Base-by-base conservation (phyloP, 331 rosid species). In the Malus hybrid region DNA sequence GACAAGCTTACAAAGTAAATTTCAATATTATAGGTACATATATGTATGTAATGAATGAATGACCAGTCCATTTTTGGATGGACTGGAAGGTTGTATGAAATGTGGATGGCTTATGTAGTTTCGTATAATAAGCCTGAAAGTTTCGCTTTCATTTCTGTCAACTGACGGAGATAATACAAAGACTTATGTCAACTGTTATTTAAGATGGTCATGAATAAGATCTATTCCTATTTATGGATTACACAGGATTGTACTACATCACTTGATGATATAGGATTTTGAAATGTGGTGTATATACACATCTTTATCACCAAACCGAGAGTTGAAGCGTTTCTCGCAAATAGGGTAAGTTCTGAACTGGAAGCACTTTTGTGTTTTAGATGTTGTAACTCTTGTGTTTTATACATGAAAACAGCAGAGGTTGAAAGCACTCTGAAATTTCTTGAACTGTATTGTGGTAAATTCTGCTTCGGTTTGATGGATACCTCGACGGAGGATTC, bases 51-150 rank as follows among this genome's bases (percentile, higher is more conserved):
- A 75, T 74, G 67, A 83, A 18, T 36, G 80, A 77, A 79, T 50
- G 74, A 73, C 28, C 27, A 75, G 84, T 85, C 82, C 84, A 89
- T 79, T 24, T 83, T 76, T 72, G 76, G 81, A 83, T 86, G 92
- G 85, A 84, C 88, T 77, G 33, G 55, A 66, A 66, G 34, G 8
- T 76, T 80, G 76, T 82, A 66, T 70, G 80, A 76, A 82, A 78
- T 44, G 84, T 33, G 75, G 86, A 75, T 75, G 81, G 77, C 79
- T 65, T 20, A 19, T 50, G 76, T 74, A 59, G 86, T 34, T 83
- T 63, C 69, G 69, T 69, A 16, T 16, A 6, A 62, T 65, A 67
- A 75, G 82, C 77, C 77, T 61, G 48, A 83, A 52, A 65, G 72
- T 67, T 70, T 73, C 78, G 60, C 62, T 71, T 48, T 79, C 76